A percentile compares a stretch with the other conserved stretches of the same genome.
phyloP scores from a whole-genome alignment of 306 rosid species.

The Crotalaria pallida region DNA sequence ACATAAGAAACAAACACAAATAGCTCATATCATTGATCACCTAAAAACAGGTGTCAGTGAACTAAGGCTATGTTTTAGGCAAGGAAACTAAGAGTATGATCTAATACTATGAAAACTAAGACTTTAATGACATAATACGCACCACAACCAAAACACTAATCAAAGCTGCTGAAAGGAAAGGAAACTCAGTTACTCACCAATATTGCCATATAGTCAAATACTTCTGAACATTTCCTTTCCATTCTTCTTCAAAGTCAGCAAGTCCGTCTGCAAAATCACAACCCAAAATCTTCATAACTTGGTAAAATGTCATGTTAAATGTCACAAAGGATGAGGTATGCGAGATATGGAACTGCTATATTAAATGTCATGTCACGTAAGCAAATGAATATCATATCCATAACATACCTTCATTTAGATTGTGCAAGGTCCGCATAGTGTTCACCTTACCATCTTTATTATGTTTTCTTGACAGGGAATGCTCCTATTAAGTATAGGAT shows the following conservation, averaged over 20 bases:
- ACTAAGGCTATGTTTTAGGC: too few relatives aligned
- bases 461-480: conserved; percentile 62
- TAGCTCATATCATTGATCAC: too few relatives aligned
- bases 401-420: conserved; percentile 66
- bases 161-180: neutral
- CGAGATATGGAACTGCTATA: neutral
- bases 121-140: too few relatives aligned
- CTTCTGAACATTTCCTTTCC: conserved; percentile 60
- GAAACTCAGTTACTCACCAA: conserved; percentile 38
- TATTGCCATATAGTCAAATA: conserved; percentile 52
- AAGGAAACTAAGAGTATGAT: too few relatives aligned
- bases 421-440: conserved; percentile 74
- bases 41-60: too few relatives aligned
- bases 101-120: too few relatives aligned
- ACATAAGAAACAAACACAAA: too few relatives aligned
- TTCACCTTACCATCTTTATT: conserved; percentile 81
- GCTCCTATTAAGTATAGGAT: conserved; percentile 63
- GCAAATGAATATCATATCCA: neutral
- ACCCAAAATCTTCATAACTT: conserved; percentile 19
- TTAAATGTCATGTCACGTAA: neutral
- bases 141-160: too few relatives aligned
- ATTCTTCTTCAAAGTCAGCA: conserved; percentile 70
- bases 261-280: too few relatives aligned
- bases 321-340: too few relatives aligned
- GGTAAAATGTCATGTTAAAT: too few relatives aligned